Percentiles rank a stretch among this genome's conserved stretches.
phyloP scores from a whole-genome alignment of 2,329 filamentous ascomycete species.

The Amphichorda felina region DNA sequence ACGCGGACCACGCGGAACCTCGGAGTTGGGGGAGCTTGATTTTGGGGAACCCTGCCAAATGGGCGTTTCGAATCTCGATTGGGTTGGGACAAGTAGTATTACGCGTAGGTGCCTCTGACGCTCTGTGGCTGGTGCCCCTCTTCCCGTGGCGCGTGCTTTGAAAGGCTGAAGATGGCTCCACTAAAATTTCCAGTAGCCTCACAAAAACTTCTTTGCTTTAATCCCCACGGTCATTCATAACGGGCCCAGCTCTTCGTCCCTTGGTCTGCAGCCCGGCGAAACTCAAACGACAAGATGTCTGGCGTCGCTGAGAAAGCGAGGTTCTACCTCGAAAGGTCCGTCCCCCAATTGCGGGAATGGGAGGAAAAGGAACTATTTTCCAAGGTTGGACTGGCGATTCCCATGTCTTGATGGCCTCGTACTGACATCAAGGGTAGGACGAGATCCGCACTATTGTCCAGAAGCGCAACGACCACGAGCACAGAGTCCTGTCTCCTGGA shows the following conservation, averaged over 20 bases:
- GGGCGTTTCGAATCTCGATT: no score
- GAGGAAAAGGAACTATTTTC: constrained; percentile 86
- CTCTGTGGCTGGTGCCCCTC: no score
- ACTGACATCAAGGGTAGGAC: constrained; percentile 38
- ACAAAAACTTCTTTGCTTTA: constrained; percentile 1
- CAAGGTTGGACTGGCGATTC: constrained; percentile 37
- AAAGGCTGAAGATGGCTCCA: no score
- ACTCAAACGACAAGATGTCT: constrained; percentile 51
- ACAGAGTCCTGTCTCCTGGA: constrained; percentile 75
- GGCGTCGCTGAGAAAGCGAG: constrained; percentile 86
- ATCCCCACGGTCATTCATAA: not conserved
- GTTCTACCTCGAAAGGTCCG: constrained; percentile 85
- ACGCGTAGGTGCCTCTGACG: no score
- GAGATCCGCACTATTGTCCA: constrained; percentile 83
- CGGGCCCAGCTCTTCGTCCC: no score
- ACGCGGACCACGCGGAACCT: no score
- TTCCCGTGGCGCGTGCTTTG: no score
- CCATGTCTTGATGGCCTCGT: constrained; percentile 1
- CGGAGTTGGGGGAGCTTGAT: no score
- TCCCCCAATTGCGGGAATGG: constrained; percentile 86
- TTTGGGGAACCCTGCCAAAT: no score
- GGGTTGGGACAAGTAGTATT: no score
- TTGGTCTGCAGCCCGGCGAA: no score
- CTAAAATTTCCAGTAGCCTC: constrained; percentile 7
- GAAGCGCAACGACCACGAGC: constrained; percentile 88